Base-by-base conservation (phyloP, 2,329 filamentous ascomycete species). In the Orbilia ellipsospora region DNA sequence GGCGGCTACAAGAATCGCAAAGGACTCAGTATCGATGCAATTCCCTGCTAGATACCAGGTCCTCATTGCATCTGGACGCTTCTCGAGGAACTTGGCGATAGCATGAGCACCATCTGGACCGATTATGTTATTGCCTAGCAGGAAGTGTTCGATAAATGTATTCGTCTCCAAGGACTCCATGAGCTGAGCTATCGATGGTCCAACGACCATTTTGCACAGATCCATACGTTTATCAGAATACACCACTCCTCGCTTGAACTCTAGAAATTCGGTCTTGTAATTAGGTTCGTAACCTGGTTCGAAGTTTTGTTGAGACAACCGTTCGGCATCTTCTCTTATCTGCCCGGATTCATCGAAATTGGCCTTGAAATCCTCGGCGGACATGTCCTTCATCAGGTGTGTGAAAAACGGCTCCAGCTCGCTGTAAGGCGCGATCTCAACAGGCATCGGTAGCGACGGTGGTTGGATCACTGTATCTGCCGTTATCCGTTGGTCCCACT, bases 1-100 rank as follows among this genome's bases (percentile, higher is more conserved):
- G 59, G 83, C 83, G 66, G 85, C 81, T 0, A 85, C 84, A 0
- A 87, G 81, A 0, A 81, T 77, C 26, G 79, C 79, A 79, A 87
- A 83, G 68, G 82, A 80, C 1, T 80, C 63, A 1, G 80, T 80
- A 59, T 86, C 83, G 74, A 88, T 86, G 79, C 85, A 86, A 77
- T 87, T 87, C 4, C 86, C 86, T 3, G 85, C 85, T 36, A 87
- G 82, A 78, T 87, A 87, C 86, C 85, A 87, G 36, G 86, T 87
- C 64, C 86, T 83, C 79, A 87, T 86, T 4, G 83, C 82, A 40
- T 83, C 79, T 2, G 86, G 85, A 55, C 82, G 81, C 18, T 84
- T 83, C 12, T 81, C 75, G 55, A 86, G 80, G 78, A 87, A 87
- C 7, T 81, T 78, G 31, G 84, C 82, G 66, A 86, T 85, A 45